A percentile compares a stretch with the other conserved stretches of the same genome.
Conservation (phyloP, 495 filamentous ascomycete genomes). For the Bacidia gigantensis region DNA sequence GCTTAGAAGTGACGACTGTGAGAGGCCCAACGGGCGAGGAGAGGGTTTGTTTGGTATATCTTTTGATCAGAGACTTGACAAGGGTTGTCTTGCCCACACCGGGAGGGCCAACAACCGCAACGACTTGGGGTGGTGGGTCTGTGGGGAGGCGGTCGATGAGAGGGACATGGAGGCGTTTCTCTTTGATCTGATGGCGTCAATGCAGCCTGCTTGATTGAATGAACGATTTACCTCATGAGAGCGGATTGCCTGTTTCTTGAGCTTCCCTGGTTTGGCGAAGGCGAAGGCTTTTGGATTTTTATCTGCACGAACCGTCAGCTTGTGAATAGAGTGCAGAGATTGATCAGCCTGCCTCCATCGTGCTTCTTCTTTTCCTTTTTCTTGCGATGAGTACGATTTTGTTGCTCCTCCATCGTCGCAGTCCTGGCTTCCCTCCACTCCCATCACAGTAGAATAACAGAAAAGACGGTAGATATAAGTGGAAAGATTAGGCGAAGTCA, state of each 20-base stretch:
- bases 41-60: slow-evolving; percentile 91
- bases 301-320: slow-evolving; percentile 29
- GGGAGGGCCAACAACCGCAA: slow-evolving; percentile 84
- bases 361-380: slow-evolving; percentile 85
- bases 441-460: too few species aligned
- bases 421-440: slow-evolving; percentile 11
- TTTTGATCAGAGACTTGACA: slow-evolving; percentile 80
- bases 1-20: slow-evolving; percentile 89
- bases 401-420: slow-evolving; percentile 75
- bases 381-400: slow-evolving; percentile 70
- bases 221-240: slow-evolving; percentile 65
- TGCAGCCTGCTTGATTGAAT: not conserved
- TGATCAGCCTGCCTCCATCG: slow-evolving; percentile 21
- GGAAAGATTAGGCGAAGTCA: too few species aligned
- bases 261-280: slow-evolving; percentile 70
- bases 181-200: slow-evolving; percentile 50
- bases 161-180: slow-evolving; percentile 90
- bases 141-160: slow-evolving; percentile 89
- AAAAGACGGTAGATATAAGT: too few species aligned
- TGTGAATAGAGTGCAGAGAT: slow-evolving; percentile 15
- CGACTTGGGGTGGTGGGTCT: slow-evolving; percentile 85
- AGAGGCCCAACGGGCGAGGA: slow-evolving; percentile 80
- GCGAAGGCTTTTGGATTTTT: slow-evolving; percentile 87
- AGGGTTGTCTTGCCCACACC: slow-evolving; percentile 73
- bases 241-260: slow-evolving; percentile 70